phyloP scores from a whole-genome alignment of 2,329 filamentous ascomycete genomes.

The Fusarium pseudoanthophilum region DNA sequence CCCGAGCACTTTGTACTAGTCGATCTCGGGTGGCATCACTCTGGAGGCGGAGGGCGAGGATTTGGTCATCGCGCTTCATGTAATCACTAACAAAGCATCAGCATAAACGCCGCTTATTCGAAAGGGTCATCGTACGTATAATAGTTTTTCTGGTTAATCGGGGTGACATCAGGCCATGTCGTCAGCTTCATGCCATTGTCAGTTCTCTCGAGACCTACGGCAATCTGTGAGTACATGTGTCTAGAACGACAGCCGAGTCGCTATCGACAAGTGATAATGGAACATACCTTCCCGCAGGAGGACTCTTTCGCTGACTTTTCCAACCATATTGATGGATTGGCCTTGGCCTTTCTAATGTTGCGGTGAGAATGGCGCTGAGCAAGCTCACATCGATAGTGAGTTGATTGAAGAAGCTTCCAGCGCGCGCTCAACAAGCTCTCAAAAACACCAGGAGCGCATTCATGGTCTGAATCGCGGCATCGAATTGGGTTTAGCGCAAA shows the following conservation, averaged over 20 bases:
- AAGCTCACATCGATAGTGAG: slow-evolving; percentile 40
- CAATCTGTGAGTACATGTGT: slow-evolving; percentile 39
- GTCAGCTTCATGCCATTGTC: slow-evolving; percentile 98
- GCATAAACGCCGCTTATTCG: not conserved
- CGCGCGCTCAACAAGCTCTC: slow-evolving; percentile 31
- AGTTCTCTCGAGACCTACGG: slow-evolving; percentile 87
- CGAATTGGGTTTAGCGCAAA: slow-evolving; percentile 30
- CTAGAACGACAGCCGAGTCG: slow-evolving; percentile 17
- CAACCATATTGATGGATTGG: slow-evolving; percentile 61
- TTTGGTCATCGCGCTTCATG: slow-evolving; percentile 97
- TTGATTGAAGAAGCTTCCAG: slow-evolving; percentile 25
- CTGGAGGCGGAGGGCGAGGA: slow-evolving; percentile 87
- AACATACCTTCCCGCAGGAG: slow-evolving; percentile 68
- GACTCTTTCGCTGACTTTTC: slow-evolving; percentile 73
- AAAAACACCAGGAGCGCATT: slow-evolving; percentile 45
- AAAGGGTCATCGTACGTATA: slow-evolving; percentile 74
- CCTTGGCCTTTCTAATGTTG: slow-evolving; percentile 26
- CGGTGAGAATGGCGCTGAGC: slow-evolving; percentile 15
- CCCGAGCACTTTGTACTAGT: slow-evolving; percentile 86
- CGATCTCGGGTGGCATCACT: slow-evolving; percentile 86
- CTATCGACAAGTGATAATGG: slow-evolving; percentile 15
- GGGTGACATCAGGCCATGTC: slow-evolving; percentile 89
- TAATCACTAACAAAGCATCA: slow-evolving; percentile 75
- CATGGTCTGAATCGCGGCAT: slow-evolving; percentile 32
- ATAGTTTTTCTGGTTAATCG: slow-evolving; percentile 99